Evolutionary conservation across 208 protist species (phyloP), one percentile per base, ranked within the genome.

Genomic region (Histomonas meleagridis): DNA sequence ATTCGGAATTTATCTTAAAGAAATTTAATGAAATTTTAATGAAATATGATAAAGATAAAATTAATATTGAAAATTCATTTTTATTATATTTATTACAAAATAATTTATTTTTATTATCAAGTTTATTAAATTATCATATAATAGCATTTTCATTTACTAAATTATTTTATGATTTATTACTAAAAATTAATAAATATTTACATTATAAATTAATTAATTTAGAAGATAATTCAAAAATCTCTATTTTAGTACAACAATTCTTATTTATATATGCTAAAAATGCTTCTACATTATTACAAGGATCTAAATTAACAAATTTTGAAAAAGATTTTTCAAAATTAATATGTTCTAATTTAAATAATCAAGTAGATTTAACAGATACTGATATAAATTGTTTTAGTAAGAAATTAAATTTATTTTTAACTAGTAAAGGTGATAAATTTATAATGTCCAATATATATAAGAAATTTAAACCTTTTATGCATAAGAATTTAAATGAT

Each of bases 391-490:
- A n/a, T n/a, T n/a, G n/a, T n/a, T n/a, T n/a, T n/a, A n/a, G n/a
- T 23, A 40, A 79, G 14, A 46, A 49, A 35, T 49, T 79, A 1
- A 79, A 79, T 79, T 23, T n/a, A 12, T 79, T 79, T 28, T 46
- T 79, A 46, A 7, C n/a, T 23, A 18, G 32, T 9, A 49, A 79
- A 46, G 28, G n/a, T 51, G 70, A 79, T 28, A n/a, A n/a, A n/a
- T n/a, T n/a, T n/a, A 7, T 49, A n/a, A 46, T 79, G 70, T n/a
- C 32, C 3, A 18, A 28, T 21, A 79, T 79, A n/a, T 79, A 79
- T 43, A 79, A 79, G 23, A 79, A 79, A 79, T 51, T 79, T 51
- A 79, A 79, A 43, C 70, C 70, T 46, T 51, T 79, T 10, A 14
- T 46, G 32, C 46, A 79, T 18, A 79, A 79, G 28, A 79, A 79